Evolutionary conservation across 75 land plant genomes (phyloP), one percentile per base, ranked within the genome.

Genomic region (Pinus taeda): DNA sequence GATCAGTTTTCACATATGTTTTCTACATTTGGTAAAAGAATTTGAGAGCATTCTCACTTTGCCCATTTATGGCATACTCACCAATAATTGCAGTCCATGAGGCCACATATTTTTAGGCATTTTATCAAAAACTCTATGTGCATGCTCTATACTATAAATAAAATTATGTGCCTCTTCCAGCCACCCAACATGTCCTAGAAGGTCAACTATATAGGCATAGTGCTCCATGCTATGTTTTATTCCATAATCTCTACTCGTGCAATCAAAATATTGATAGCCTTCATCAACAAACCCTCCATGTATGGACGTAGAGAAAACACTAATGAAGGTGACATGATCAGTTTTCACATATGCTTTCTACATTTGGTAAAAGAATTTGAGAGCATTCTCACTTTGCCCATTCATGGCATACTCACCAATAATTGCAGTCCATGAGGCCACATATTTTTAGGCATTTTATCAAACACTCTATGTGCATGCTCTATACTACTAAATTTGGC

Each of bases 141-240:
- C 33, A 30, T 30, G 33, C 33, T 30, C 33, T n/a, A n/a, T n/a
- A n/a, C n/a, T 66, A 64, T 77, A 59, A 15, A 77, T 53, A 61
- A 81, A 24, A 18, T 9, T 17, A 11, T 33, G 24, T 4, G 86
- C 89, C 55, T 78, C 82, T 36, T 80, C 75, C 4, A 87, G 56
- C 17, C 11, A 75, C 17, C 80, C 79, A 22, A 59, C 75, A 39
- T 85, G 77, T 30, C 81, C 62, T 3, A 87, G 78, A 42, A 87
- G 20, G 37, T 87, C 88, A 62, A 87, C 62, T 74, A 87, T 59
- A 74, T 78, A 83, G 0, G 82, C 79, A 73, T 83, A 83, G 57
- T 87, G 88, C 15, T 87, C 88, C 13, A 83, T 70, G 21, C 59
- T 75, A 18, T 83, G 85, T 17, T 55, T 11, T 4, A 80, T 56